phyloP scores from a whole-genome alignment of 1,139 yeast species.

The Suhomyces taliae region DNA sequence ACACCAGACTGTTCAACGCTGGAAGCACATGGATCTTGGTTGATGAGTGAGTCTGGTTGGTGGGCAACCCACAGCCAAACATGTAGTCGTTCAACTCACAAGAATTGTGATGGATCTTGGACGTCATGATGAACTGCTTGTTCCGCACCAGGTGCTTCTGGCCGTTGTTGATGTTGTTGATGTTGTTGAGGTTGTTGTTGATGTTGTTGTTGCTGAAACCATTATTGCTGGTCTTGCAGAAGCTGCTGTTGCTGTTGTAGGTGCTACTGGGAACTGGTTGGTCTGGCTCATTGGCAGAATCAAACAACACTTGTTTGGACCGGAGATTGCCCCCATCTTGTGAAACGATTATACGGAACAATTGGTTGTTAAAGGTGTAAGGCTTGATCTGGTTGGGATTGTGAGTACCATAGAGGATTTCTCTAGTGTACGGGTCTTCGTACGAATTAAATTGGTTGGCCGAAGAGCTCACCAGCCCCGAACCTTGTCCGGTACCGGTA shows the following conservation, averaged over 20 bases:
- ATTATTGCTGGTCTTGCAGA: constrained; percentile 6
- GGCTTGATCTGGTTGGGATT: constrained; percentile 31
- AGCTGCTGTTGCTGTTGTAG: constrained; percentile 1
- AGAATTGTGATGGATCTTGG: constrained; percentile 39
- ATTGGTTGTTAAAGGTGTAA: constrained; percentile 31
- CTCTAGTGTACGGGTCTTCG: constrained; percentile 46
- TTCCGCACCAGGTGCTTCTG: neutral
- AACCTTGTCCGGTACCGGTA: neutral
- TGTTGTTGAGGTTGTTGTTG: too few relatives aligned
- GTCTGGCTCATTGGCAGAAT: constrained; percentile 33
- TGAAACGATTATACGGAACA: constrained; percentile 46
- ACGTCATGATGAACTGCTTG: constrained; percentile 13
- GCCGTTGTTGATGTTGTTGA: too few relatives aligned
- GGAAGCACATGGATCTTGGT: constrained; percentile 54
- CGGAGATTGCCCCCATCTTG: constrained; percentile 56
- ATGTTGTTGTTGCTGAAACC: too few relatives aligned
- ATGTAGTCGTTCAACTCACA: constrained; percentile 51
- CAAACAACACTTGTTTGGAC: constrained; percentile 49
- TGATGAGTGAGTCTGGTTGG: constrained; percentile 44
- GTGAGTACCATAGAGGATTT: constrained; percentile 43
- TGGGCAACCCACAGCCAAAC: constrained; percentile 59
- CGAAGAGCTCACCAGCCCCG: constrained; percentile 2
- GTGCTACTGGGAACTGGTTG: neutral
- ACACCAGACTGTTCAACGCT: constrained; percentile 31
- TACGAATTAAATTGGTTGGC: constrained; percentile 22